Evolutionary conservation across 2,329 filamentous ascomycete species (phyloP).

Genomic region (Nothopassalora personata): DNA sequence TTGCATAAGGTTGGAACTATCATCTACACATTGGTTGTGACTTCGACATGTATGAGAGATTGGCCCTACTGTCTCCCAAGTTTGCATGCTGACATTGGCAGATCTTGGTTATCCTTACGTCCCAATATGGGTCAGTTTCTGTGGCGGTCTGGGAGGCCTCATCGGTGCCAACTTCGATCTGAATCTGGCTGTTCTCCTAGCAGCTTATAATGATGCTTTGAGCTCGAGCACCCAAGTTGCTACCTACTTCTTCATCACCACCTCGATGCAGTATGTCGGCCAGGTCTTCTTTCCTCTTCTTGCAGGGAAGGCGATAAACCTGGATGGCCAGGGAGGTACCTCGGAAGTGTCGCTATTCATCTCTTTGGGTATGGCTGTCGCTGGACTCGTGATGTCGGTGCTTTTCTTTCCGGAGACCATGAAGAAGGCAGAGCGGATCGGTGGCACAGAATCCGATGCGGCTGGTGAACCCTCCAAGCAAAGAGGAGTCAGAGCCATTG

Average conservation of each 20-base stretch:
- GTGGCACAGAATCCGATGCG: not conserved
- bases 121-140: constrained; percentile 8
- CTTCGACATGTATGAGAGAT: not conserved
- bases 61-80: not conserved
- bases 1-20: constrained; percentile 4
- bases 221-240: not conserved
- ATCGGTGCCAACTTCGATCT: constrained; percentile 9
- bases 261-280: constrained; percentile 8
- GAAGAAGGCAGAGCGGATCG: not conserved
- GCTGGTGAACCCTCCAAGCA: not conserved
- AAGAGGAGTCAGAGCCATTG: not conserved
- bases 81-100: not conserved
- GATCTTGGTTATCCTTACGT: constrained; percentile 4
- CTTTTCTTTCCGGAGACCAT: constrained; percentile 5
- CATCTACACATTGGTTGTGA: not conserved
- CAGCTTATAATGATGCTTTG: constrained; percentile 5
- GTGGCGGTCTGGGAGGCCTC: constrained; percentile 4
- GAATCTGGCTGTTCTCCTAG: constrained; percentile 6
- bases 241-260: constrained; percentile 6
- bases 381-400: constrained; percentile 2
- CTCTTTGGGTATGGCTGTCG: not conserved
- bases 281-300: constrained; percentile 4
- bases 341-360: constrained; percentile 2
- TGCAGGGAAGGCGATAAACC: constrained; percentile 5
- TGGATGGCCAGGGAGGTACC: constrained; percentile 6